phyloP scores from a whole-genome alignment of 345 rosid species.

The Arabis hirsuta region DNA sequence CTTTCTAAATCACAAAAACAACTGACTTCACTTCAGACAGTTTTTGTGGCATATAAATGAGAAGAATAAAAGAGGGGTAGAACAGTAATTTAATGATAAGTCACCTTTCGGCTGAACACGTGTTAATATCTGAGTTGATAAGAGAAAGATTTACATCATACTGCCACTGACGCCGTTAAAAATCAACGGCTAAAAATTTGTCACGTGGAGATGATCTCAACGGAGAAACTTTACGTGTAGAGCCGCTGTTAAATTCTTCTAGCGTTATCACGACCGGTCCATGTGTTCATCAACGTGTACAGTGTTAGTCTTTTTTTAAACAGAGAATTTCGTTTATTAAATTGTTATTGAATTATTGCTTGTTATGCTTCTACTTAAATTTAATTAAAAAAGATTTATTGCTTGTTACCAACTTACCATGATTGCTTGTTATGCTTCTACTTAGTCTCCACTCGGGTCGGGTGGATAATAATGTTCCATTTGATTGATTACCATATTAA shows the following conservation, averaged over 20 bases:
- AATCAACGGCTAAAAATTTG: constrained; percentile 3
- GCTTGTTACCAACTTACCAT: no score
- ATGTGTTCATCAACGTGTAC: background rate
- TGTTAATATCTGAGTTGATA: constrained; percentile 19
- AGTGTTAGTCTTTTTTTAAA: background rate
- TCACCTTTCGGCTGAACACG: constrained; percentile 10
- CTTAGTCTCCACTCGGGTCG: no score
- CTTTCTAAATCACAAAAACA: background rate
- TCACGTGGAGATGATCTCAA: background rate
- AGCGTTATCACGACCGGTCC: constrained; percentile 27
- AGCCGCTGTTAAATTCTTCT: constrained; percentile 22
- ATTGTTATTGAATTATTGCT: no score
- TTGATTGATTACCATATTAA: no score
- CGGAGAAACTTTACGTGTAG: background rate
- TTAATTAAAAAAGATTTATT: no score
- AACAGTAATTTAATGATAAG: background rate
- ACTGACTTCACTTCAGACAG: background rate
- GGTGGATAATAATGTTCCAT: no score
- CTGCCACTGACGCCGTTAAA: constrained; percentile 25
- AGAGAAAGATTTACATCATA: background rate
- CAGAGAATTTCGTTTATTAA: no score
- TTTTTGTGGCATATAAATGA: background rate
- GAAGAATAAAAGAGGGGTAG: background rate
- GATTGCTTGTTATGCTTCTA: no score
- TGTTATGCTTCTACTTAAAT: no score